Conservation (phyloP, 208 protist genomes). For the Crithidia acanthocephali region DNA sequence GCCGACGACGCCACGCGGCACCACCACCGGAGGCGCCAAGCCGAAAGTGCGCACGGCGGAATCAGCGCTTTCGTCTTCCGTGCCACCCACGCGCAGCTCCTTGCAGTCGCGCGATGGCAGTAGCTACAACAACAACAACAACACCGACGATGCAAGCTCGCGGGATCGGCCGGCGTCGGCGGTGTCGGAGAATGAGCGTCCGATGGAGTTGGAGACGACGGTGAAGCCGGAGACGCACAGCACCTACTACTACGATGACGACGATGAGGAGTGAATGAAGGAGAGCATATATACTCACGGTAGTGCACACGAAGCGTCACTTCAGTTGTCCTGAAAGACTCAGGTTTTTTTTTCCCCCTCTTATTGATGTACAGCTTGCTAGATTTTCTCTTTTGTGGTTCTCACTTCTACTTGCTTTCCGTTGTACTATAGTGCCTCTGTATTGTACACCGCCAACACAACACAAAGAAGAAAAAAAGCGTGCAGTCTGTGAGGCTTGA, state of each 20-base stretch:
- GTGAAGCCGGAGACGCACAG: neutral
- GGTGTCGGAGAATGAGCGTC: constrained; percentile 1
- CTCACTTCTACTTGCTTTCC: no score
- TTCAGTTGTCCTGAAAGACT: no score
- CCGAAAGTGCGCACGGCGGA: no score
- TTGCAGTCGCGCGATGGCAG: neutral
- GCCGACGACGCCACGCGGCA: no score
- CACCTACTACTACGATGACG: neutral
- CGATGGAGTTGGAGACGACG: constrained; percentile 1
- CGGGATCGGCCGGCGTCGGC: neutral
- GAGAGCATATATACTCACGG: no score
- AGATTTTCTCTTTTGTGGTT: neutral
- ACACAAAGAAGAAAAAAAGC: no score
- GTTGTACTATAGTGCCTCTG: no score
- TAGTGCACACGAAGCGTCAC: no score
- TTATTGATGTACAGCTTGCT: constrained; percentile 1
- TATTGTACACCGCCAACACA: no score
- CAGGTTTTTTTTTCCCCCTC: neutral
- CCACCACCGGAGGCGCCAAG: no score
- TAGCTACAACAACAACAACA: neutral
- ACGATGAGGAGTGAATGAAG: neutral
- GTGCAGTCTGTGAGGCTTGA: no score
- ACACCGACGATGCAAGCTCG: neutral
- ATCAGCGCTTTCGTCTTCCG: neutral
- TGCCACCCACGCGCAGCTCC: neutral